phyloP scores from a whole-genome alignment of 2,329 filamentous ascomycete species.

The Stagonosporopsis chrysanthemi region DNA sequence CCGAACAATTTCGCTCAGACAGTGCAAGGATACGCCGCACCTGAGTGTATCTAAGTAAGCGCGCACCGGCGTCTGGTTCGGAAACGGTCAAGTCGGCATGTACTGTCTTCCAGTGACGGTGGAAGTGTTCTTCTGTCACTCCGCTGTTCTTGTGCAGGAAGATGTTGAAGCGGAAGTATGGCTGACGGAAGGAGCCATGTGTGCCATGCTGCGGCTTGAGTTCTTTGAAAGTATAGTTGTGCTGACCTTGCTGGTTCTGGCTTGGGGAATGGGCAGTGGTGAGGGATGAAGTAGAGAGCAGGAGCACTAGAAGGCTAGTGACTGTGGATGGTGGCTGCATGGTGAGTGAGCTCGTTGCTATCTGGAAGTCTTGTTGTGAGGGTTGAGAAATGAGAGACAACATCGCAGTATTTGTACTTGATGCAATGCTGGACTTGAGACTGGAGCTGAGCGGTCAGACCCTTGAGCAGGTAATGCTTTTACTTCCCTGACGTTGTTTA shows the following conservation, averaged over 20 bases:
- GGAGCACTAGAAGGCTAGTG: not conserved
- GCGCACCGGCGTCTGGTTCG: slow-evolving; percentile 1
- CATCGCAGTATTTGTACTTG: not conserved
- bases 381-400: not conserved
- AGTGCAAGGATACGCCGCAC: not conserved
- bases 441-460: not conserved
- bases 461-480: not conserved
- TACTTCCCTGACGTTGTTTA: not conserved
- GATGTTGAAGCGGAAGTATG: slow-evolving; percentile 14
- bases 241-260: not conserved
- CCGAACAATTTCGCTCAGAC: not conserved
- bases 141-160: slow-evolving; percentile 13
- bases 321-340: not conserved
- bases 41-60: slow-evolving; percentile 23
- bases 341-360: not conserved
- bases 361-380: not conserved
- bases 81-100: slow-evolving; percentile 23
- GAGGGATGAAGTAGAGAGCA: not conserved
- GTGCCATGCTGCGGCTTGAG: not conserved
- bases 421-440: no score
- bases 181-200: slow-evolving; percentile 1
- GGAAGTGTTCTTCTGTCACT: slow-evolving; percentile 18
- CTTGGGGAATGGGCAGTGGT: not conserved
- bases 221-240: slow-evolving; percentile 12
- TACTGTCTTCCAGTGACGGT: slow-evolving; percentile 24